Conservation (phyloP, 305 asterid species). For the Striga hermonthica region DNA sequence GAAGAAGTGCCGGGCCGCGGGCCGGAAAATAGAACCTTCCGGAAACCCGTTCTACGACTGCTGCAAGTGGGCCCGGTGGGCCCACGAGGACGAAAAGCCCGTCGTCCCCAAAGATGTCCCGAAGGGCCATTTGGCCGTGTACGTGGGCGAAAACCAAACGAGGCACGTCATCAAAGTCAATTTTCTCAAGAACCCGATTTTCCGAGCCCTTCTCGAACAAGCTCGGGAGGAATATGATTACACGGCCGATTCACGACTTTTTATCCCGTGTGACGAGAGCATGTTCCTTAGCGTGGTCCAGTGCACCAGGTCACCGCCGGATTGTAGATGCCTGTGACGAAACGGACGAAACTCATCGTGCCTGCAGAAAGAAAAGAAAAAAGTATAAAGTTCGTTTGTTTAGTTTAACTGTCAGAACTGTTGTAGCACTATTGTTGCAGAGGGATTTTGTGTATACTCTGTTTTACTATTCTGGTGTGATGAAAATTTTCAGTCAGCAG, state of each 20-base stretch:
- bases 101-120: constrained; percentile 82
- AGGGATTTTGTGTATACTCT: no score
- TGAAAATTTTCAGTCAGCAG: no score
- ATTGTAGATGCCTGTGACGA: constrained; percentile 44
- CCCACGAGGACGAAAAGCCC: constrained; percentile 44
- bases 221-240: constrained; percentile 78
- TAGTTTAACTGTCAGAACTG: no score
- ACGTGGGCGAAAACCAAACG: constrained; percentile 69
- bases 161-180: constrained; percentile 74
- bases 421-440: no score
- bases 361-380: no score
- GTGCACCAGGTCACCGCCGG: constrained; percentile 59
- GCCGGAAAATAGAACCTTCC: constrained; percentile 41
- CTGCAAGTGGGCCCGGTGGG: constrained; percentile 45
- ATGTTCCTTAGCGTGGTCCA: constrained; percentile 65
- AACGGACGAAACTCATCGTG: no score
- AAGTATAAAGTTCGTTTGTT: no score
- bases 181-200: constrained; percentile 70
- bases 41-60: constrained; percentile 37
- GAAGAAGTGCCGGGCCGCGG: constrained; percentile 50
- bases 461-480: no score
- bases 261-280: constrained; percentile 82
- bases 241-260: constrained; percentile 54
- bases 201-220: constrained; percentile 76
- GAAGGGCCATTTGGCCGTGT: constrained; percentile 83